These are phyloP conservation scores for Spongispora temasekensis DNA, from an alignment of 1,284 basidiomycete species.

Conservation along the genomic window DNA sequence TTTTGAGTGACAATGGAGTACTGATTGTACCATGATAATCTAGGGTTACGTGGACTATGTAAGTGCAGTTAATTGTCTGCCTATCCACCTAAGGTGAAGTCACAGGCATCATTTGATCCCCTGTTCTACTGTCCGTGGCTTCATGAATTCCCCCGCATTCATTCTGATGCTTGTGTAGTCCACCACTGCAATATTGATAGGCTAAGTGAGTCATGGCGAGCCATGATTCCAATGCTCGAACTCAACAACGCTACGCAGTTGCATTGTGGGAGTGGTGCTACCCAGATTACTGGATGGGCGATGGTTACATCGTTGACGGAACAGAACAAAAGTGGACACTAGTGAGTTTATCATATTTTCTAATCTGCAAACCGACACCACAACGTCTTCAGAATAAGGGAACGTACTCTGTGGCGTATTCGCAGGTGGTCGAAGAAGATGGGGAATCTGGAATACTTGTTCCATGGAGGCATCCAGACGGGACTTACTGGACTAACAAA, in stretches of 20 bases:
- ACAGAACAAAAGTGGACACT: conserved; percentile 21
- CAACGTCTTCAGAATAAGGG: conserved; percentile 11
- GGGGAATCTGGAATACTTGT: conserved; percentile 20
- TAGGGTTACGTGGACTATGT: conserved; percentile 26
- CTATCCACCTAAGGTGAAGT: not conserved
- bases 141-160: not conserved
- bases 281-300: conserved; percentile 25
- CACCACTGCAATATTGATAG: conserved; percentile 29
- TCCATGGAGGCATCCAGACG: conserved; percentile 25
- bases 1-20: not conserved
- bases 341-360: conserved; percentile 4
- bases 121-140: conserved; percentile 24
- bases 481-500: conserved; percentile 25
- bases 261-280: conserved; percentile 33
- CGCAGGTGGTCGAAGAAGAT: conserved; percentile 19
- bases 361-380: not conserved
- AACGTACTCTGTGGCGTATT: conserved; percentile 23
- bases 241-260: conserved; percentile 5
- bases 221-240: not conserved
- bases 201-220: conserved; percentile 9
- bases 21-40: not conserved
- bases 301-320: conserved; percentile 16
- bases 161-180: conserved; percentile 12
- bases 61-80: not conserved
- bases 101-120: conserved; percentile 25